These are phyloP conservation scores for Neltuma alba DNA, from an alignment of 306 rosid species.

Conservation along the genomic window DNA sequence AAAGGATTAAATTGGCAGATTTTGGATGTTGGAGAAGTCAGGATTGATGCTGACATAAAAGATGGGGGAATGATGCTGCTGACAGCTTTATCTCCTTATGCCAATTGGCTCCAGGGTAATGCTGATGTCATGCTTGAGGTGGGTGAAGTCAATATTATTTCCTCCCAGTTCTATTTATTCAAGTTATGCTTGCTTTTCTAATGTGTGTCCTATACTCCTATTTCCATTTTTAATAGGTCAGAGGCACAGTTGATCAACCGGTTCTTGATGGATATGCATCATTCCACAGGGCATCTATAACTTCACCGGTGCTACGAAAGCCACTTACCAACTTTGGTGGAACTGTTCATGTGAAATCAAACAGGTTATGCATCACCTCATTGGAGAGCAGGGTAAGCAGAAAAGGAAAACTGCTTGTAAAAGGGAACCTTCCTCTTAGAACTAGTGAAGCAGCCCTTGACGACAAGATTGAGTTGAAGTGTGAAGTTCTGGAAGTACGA, in stretches of 20 bases:
- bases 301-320: conserved; percentile 85
- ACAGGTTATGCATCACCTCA: conserved; percentile 85
- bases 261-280: conserved; percentile 87
- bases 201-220: conserved; percentile 35
- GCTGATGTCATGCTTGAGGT: conserved; percentile 93
- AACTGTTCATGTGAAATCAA: conserved; percentile 83
- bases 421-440: conserved; percentile 96
- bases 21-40: conserved; percentile 91
- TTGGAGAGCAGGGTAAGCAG: conserved; percentile 91
- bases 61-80: conserved; percentile 97
- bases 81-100: conserved; percentile 90
- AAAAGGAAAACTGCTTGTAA: conserved; percentile 84
- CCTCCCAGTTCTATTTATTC: conserved; percentile 16
- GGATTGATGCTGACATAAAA: conserved; percentile 93
- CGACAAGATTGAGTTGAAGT: conserved; percentile 88
- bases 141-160: conserved; percentile 40
- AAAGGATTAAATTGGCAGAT: conserved; percentile 93
- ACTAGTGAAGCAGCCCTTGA: conserved; percentile 81
- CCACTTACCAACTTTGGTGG: conserved; percentile 93
- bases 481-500: conserved; percentile 87
- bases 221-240: conserved; percentile 62
- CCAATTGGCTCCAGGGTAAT: conserved; percentile 93
- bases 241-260: conserved; percentile 93
- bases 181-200: conserved; percentile 21
- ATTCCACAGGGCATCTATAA: conserved; percentile 90